Evolutionary conservation across 1,284 basidiomycete genomes (phyloP), one percentile per base, ranked within the genome.

Genomic region (Athelia sp.): DNA sequence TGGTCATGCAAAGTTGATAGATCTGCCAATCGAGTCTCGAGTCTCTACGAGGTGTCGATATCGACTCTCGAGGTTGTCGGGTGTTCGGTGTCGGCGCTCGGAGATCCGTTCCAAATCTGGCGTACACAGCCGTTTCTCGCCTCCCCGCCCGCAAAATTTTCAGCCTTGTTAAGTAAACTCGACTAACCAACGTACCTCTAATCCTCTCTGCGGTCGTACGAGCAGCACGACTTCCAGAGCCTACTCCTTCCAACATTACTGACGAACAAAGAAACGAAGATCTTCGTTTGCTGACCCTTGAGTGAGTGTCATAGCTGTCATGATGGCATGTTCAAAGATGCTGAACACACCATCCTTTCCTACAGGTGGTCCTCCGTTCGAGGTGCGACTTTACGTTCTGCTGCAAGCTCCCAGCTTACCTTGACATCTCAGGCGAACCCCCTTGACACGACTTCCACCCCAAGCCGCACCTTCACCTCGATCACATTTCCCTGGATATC

Each of bases 261-360:
- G 78, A 81, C 76, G 81, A 85, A 65, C 71, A 73, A 76, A 79
- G 81, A 73, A 84, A 87, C 72, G 76, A 70, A 69, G 86, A 89
- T 74, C 81, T 90, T 68, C 86, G 86, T 76, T 76, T 87, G 65
- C 71, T 88, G 84, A 84, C 83, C 81, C 80, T 83, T 67, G 81
- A 81, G 87, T 88, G 56, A 60, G 86, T 74, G 15, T 46, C 24
- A 46, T 34, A 18, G 19, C 26, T 29, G 24, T 26, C 32, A 47
- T 22, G 31, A 47, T 51, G n/a, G 29, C 32, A 40, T 40, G 40
- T 42, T 19, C 35, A 29, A 19, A 40, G 6, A 40, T 21, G 31
- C 40, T 35, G 31, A 29, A 23, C 6, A 29, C 40, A 53, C 47
- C 55, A 24, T 50, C 54, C 43, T 4, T 51, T 52, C 53, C 50